Base-by-base conservation (phyloP, 805 yeast genomes). In the Myxozyma udenii region DNA sequence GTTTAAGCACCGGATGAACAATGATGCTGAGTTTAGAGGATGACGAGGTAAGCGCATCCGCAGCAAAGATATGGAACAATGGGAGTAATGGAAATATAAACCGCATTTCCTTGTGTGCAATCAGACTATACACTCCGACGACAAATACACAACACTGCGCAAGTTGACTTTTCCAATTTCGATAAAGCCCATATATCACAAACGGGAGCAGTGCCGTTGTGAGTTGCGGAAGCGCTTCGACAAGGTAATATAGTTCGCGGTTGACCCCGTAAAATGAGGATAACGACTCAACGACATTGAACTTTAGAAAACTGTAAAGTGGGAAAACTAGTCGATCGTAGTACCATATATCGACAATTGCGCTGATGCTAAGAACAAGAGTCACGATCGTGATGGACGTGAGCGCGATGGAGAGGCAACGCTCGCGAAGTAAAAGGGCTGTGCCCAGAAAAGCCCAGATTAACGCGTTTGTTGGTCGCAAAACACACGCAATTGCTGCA, bases 81-180 rank as follows among this genome's bases (percentile, higher is more conserved):
- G 98, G 97, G 69, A 86, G 82, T 46, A 93, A 64, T 1, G 95
- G 95, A 61, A 84, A 88, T 16, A 95, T 74, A 66, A 93, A 93
- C 41, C 99, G 76, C 61, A 89, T 85, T 65, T 93, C 99, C 65
- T 93, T 93, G 67, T 93, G 99, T 9, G 77, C 71, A 18, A 93
- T 77, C 1, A 72, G 46, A 0, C 96, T 85, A 61, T 85, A 87
- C 0, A 74, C 71, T 0, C 68, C 44, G 1, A 85, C 44, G 41
- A 84, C 84, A 3, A 77, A 48, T 0, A 74, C 18, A 0, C 77
- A 55, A 44, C 54, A 58, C 66, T 41, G 53, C 59, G 47, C 49
- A 49, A 76, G 59, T 5, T 64, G 11, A 57, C 62, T 48, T 14
- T 61, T 38, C 2, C 64, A 58, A 28, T 64, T 60, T 3, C 50